Conservation (phyloP, 768 basidiomycete species). For the Suillus paluster region DNA sequence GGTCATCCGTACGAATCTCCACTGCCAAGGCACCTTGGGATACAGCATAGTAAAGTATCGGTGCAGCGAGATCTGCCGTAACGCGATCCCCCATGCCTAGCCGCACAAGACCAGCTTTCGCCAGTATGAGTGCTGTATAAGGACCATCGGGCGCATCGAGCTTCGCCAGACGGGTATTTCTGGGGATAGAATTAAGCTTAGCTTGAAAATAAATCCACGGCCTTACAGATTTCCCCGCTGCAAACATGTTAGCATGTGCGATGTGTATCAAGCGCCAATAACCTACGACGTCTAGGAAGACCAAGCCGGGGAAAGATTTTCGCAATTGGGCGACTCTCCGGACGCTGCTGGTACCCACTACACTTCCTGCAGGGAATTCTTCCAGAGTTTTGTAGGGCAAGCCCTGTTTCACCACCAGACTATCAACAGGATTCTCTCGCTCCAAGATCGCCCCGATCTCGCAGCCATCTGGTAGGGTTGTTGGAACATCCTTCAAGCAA, state of each 20-base stretch:
- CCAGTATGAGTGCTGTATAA: slow-evolving; percentile 90
- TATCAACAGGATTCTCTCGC: slow-evolving; percentile 89
- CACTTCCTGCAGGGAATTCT: slow-evolving; percentile 85
- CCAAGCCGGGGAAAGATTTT: slow-evolving; percentile 72
- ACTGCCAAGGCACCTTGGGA: slow-evolving; percentile 93
- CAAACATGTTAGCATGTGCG: slow-evolving; percentile 1
- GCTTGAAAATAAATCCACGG: slow-evolving; percentile 6
- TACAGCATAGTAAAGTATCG: slow-evolving; percentile 84
- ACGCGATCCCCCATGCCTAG: slow-evolving; percentile 76
- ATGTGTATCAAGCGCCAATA: not conserved
- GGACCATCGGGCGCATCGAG: slow-evolving; percentile 82
- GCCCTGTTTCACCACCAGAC: slow-evolving; percentile 83
- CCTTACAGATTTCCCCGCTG: slow-evolving; percentile 89
- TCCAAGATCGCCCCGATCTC: slow-evolving; percentile 83
- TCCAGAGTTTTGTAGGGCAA: slow-evolving; percentile 69
- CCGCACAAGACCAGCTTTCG: slow-evolving; percentile 89
- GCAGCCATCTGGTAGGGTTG: slow-evolving; percentile 82
- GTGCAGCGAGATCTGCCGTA: slow-evolving; percentile 73
- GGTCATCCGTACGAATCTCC: slow-evolving; percentile 78
- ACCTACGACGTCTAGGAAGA: slow-evolving; percentile 89
- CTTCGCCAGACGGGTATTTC: slow-evolving; percentile 90
- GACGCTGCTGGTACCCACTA: slow-evolving; percentile 96
- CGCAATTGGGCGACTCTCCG: slow-evolving; percentile 90
- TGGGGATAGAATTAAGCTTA: slow-evolving; percentile 32
- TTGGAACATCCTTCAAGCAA: slow-evolving; percentile 92